A percentile compares a stretch with the other conserved stretches of the same genome.
phyloP scores from a whole-genome alignment of 164 flowering plant species.

The Magnolia changhungtana region DNA sequence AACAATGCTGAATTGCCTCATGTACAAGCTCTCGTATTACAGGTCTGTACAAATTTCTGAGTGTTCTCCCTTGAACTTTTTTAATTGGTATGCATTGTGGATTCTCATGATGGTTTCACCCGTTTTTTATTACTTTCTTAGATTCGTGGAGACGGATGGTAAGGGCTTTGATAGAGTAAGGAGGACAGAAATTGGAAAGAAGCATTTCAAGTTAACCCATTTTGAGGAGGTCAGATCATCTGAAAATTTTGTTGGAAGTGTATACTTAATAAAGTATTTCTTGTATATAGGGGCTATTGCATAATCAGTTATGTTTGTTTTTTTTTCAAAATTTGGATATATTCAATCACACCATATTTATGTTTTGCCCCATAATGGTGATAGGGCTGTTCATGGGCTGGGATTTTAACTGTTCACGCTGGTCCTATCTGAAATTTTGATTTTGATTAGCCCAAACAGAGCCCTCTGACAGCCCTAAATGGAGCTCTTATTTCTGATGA shows the following conservation, averaged over 20 bases:
- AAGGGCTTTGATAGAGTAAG: constrained; percentile 91
- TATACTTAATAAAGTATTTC: background rate
- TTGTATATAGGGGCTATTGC: background rate
- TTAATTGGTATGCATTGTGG: background rate
- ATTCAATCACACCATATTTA: no score
- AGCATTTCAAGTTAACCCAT: constrained; percentile 84
- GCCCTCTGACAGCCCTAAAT: background rate
- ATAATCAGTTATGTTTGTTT: background rate
- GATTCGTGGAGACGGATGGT: constrained; percentile 97
- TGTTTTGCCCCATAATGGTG: no score
- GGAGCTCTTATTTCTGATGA: background rate
- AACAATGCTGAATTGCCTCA: constrained; percentile 90
- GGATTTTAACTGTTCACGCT: no score
- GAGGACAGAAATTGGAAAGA: constrained; percentile 94
- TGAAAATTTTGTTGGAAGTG: background rate
- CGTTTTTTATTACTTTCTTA: constrained; percentile 15
- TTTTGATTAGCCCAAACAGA: no score
- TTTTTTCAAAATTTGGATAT: background rate
- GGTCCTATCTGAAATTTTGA: no score
- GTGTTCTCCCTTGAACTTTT: constrained; percentile 6
- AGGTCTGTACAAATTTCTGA: constrained; percentile 45
- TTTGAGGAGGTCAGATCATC: constrained; percentile 83
- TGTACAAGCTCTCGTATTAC: constrained; percentile 98
- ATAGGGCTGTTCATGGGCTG: no score
- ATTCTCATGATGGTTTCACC: background rate